Conservation (phyloP, 129 eudicot species). For the Flaveria robusta region DNA sequence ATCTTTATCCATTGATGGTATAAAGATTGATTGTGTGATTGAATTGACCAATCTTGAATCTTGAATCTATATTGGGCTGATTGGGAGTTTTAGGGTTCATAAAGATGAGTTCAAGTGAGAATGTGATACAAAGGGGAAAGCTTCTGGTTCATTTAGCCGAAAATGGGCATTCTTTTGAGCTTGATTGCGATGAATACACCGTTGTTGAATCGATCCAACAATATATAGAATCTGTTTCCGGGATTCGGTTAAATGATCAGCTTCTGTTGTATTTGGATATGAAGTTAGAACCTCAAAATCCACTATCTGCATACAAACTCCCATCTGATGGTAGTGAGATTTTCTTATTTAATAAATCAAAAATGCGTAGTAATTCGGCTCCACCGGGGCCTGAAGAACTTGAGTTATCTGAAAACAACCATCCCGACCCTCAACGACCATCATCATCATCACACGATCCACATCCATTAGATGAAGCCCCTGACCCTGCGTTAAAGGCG, state of each 20-base stretch:
- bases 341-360: conserved; percentile 73
- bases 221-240: conserved; percentile 60
- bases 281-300: conserved; percentile 74
- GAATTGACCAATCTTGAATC: conserved; percentile 17
- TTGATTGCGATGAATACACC: conserved; percentile 79
- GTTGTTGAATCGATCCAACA: conserved; percentile 72
- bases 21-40: conserved; percentile 16
- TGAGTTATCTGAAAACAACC: conserved; percentile 49
- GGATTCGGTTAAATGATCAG: conserved; percentile 72
- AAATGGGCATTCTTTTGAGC: conserved; percentile 82
- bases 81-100: conserved; percentile 19
- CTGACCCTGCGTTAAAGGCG: conserved; percentile 93
- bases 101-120: conserved; percentile 66
- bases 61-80: conserved; percentile 12
- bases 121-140: conserved; percentile 68
- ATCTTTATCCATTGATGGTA: neutral
- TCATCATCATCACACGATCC: conserved; percentile 50
- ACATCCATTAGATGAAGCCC: conserved; percentile 85
- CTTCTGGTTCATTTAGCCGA: conserved; percentile 86
- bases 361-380: conserved; percentile 72
- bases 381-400: conserved; percentile 61
- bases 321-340: conserved; percentile 87
- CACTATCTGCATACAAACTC: conserved; percentile 77
- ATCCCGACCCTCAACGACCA: conserved; percentile 49
- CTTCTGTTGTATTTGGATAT: conserved; percentile 79